Evolutionary conservation across 768 basidiomycete genomes (phyloP).

Genomic region (Boletus huronensis): DNA sequence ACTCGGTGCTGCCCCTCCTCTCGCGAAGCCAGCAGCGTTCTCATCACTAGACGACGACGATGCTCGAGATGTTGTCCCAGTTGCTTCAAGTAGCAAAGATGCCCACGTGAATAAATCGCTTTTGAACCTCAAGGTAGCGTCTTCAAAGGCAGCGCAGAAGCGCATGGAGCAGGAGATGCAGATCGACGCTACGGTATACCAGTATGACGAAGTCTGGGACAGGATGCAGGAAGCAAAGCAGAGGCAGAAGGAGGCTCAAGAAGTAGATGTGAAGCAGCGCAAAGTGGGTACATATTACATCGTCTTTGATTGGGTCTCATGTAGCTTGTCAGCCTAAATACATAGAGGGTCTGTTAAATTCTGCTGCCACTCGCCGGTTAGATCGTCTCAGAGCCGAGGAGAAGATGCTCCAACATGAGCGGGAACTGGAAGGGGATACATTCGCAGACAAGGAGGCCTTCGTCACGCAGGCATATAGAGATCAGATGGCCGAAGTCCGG

Average conservation of each 20-base stretch:
- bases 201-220: constrained; percentile 97
- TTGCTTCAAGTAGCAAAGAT: constrained; percentile 40
- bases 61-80: constrained; percentile 45
- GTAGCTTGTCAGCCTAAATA: constrained; percentile 75
- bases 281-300: constrained; percentile 51
- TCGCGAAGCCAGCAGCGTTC: constrained; percentile 62
- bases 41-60: constrained; percentile 64
- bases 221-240: constrained; percentile 87
- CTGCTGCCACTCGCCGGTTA: constrained; percentile 83
- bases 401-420: constrained; percentile 93
- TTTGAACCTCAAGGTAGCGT: constrained; percentile 53
- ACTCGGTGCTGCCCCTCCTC: constrained; percentile 48
- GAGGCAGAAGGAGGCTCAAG: constrained; percentile 70
- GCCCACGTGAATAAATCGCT: constrained; percentile 50
- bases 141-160: constrained; percentile 65
- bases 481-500: constrained; percentile 90
- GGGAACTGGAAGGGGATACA: constrained; percentile 89
- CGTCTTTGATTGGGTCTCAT: constrained; percentile 7
- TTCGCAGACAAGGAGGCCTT: constrained; percentile 96
- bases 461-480: constrained; percentile 95
- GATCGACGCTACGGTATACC: constrained; percentile 80
- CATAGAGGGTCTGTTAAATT: constrained; percentile 70
- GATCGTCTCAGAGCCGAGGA: constrained; percentile 94
- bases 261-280: constrained; percentile 68
- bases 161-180: constrained; percentile 75